Percentiles rank a stretch among this genome's conserved stretches.
Conservation (phyloP, 768 basidiomycete species). For the Daedaleopsis nitida region DNA sequence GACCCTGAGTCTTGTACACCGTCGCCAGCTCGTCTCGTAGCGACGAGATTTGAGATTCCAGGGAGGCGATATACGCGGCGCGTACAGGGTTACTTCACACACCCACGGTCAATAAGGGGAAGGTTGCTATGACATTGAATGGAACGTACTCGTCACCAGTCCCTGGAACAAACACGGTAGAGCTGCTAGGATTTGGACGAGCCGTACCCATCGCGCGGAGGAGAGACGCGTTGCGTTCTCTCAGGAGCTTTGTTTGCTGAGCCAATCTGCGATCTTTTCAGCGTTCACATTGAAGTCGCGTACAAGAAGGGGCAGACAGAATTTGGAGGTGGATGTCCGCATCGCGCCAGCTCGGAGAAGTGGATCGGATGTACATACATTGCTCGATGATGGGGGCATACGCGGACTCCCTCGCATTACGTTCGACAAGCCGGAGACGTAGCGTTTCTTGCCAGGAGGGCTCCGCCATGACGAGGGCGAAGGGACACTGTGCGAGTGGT, state of each 20-base stretch:
- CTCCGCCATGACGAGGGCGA: slow-evolving; percentile 62
- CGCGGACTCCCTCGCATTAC: slow-evolving; percentile 80
- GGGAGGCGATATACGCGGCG: slow-evolving; percentile 85
- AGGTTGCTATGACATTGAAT: not conserved
- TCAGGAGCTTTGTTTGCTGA: slow-evolving; percentile 88
- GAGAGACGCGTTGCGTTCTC: slow-evolving; percentile 88
- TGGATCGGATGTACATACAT: slow-evolving; percentile 56
- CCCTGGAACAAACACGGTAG: slow-evolving; percentile 61
- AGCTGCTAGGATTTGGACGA: slow-evolving; percentile 59
- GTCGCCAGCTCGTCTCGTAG: slow-evolving; percentile 91
- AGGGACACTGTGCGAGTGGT: not conserved
- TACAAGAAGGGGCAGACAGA: slow-evolving; percentile 8
- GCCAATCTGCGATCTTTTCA: slow-evolving; percentile 85
- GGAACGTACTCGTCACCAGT: slow-evolving; percentile 70
- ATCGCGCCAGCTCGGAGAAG: slow-evolving; percentile 2
- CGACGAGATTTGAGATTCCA: slow-evolving; percentile 92
- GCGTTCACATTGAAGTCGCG: slow-evolving; percentile 26
- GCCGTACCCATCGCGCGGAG: slow-evolving; percentile 82
- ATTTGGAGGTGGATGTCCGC: slow-evolving; percentile 2
- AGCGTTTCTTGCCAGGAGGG: slow-evolving; percentile 85
- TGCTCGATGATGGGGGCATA: slow-evolving; percentile 89
- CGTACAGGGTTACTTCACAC: slow-evolving; percentile 74
- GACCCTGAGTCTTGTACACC: slow-evolving; percentile 94
- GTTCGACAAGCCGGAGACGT: slow-evolving; percentile 75
- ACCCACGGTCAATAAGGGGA: not conserved